Percentiles rank a stretch among this genome's conserved stretches.
Conservation (phyloP, 495 filamentous ascomycete species). For the Penicillium riverlandense region DNA sequence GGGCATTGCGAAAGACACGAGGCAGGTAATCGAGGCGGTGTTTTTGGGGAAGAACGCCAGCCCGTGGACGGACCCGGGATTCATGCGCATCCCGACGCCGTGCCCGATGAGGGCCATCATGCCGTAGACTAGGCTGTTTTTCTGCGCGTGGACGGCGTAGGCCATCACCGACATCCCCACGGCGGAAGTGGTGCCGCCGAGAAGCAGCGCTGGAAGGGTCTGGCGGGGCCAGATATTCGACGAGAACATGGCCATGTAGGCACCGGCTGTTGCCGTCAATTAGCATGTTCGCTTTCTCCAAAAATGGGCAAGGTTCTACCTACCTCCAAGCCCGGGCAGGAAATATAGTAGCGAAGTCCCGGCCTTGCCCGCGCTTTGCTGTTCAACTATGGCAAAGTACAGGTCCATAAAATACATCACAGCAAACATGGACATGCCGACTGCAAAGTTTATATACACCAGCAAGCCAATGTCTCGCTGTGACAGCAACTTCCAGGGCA, state of each 20-base stretch:
- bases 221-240: constrained; percentile 50
- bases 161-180: constrained; percentile 41
- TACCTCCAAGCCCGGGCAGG: constrained; percentile 35
- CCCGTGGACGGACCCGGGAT: constrained; percentile 45
- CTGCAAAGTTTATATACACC: constrained; percentile 45
- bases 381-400: constrained; percentile 50
- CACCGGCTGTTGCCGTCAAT: constrained; percentile 26
- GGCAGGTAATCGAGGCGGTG: constrained; percentile 43
- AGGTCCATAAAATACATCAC: constrained; percentile 56
- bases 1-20: constrained; percentile 42
- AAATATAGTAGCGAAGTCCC: constrained; percentile 46
- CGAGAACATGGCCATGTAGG: constrained; percentile 45
- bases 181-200: constrained; percentile 41
- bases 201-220: constrained; percentile 43
- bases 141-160: constrained; percentile 33
- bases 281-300: too few species aligned
- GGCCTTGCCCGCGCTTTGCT: constrained; percentile 34
- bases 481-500: constrained; percentile 44
- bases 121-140: constrained; percentile 40
- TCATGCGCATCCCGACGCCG: constrained; percentile 45
- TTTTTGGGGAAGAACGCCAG: constrained; percentile 45
- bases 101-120: constrained; percentile 54
- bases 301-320: background rate
- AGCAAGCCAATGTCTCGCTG: constrained; percentile 46
- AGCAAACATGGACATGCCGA: constrained; percentile 40